Percentiles rank a stretch among this genome's conserved stretches.
Conservation (phyloP, 768 basidiomycete genomes). For the Mrakia blollopis region DNA sequence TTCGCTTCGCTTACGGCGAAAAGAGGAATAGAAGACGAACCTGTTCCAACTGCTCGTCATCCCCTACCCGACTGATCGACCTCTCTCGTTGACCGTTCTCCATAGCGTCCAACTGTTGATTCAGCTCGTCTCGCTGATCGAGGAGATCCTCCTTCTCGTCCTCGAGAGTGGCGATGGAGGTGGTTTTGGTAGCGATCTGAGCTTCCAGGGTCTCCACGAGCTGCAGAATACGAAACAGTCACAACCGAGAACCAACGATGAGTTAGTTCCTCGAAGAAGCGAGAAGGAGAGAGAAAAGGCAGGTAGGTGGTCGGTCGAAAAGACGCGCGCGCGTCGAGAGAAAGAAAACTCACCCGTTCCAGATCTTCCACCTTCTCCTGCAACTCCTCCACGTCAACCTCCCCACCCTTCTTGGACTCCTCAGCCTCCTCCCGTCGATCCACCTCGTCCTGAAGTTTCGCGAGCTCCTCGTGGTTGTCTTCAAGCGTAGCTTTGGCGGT, state of each 20-base stretch:
- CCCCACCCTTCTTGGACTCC: conserved; percentile 16
- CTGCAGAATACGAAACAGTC: background rate
- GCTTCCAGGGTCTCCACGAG: conserved; percentile 20
- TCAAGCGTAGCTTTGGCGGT: conserved; percentile 52
- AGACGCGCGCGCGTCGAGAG: too few species aligned
- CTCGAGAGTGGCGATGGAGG: conserved; percentile 18
- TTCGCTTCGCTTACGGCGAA: too few species aligned
- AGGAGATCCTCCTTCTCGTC: conserved; percentile 29
- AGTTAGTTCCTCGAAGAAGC: background rate
- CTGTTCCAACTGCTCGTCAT: conserved; percentile 33
- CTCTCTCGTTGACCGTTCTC: conserved; percentile 19
- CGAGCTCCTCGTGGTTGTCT: conserved; percentile 51
- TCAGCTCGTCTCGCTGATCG: conserved; percentile 23
- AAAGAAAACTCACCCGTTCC: conserved; percentile 38
- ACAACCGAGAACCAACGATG: background rate
- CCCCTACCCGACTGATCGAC: conserved; percentile 5
- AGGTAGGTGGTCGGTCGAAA: too few species aligned
- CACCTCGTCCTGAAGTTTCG: conserved; percentile 33
- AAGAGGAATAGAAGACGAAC: conserved; percentile 10
- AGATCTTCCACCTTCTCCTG: conserved; percentile 62
- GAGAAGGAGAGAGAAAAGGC: background rate
- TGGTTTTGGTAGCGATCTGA: conserved; percentile 17
- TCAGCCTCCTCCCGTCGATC: conserved; percentile 20
- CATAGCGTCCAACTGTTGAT: conserved; percentile 6
- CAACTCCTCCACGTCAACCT: conserved; percentile 70